These are phyloP conservation scores for Lachancea kluyveri DNA, from an alignment of 805 yeast genomes.

Conservation along the genomic window DNA sequence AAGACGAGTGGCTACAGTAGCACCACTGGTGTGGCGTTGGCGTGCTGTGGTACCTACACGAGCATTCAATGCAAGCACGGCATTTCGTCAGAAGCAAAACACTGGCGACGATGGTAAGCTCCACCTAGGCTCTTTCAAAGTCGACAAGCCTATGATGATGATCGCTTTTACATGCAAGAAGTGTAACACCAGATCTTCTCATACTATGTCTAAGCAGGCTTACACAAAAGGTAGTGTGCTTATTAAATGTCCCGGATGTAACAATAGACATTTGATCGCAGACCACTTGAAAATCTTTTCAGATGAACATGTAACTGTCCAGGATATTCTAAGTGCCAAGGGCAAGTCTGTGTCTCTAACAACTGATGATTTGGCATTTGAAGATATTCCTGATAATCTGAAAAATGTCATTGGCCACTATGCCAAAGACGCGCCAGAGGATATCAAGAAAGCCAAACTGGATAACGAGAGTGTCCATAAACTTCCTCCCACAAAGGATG, in stretches of 20 bases:
- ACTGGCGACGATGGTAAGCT: neutral
- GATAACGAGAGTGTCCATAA: conserved; percentile 17
- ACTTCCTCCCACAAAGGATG: too few species aligned
- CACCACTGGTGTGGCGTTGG: too few species aligned
- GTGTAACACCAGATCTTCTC: conserved; percentile 79
- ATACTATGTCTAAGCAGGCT: conserved; percentile 88
- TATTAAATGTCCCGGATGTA: conserved; percentile 88
- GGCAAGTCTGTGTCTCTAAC: conserved; percentile 69
- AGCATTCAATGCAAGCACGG: neutral
- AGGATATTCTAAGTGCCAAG: conserved; percentile 66
- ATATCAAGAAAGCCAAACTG: conserved; percentile 19
- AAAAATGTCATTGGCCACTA: conserved; percentile 47
- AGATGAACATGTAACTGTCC: conserved; percentile 67
- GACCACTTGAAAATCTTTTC: conserved; percentile 80
- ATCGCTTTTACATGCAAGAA: conserved; percentile 89
- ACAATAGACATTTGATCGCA: conserved; percentile 82
- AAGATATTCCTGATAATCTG: conserved; percentile 29
- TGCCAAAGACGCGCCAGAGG: conserved; percentile 63
- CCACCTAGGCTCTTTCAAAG: conserved; percentile 34
- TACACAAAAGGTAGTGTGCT: conserved; percentile 81
- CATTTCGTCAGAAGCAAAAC: neutral
- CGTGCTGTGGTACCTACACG: too few species aligned
- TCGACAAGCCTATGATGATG: conserved; percentile 75
- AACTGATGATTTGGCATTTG: conserved; percentile 57
- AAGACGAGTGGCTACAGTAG: too few species aligned